phyloP scores from a whole-genome alignment of 805 yeast species.

The Saccharomycopsis babjevae region DNA sequence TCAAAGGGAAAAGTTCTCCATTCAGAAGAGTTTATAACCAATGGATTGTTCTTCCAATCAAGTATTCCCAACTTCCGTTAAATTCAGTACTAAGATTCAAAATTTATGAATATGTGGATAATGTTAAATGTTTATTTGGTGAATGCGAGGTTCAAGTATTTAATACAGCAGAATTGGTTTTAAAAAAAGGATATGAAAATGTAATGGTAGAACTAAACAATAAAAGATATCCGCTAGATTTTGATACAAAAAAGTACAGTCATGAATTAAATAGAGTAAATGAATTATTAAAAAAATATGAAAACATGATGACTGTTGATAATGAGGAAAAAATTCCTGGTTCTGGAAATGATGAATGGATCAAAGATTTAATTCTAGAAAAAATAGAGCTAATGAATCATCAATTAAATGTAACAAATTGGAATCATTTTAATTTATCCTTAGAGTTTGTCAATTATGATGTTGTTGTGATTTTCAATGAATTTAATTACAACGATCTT shows the following conservation, averaged over 20 bases:
- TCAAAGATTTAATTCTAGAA: slow-evolving; percentile 9
- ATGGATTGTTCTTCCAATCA: slow-evolving; percentile 65
- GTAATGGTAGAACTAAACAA: slow-evolving; percentile 44
- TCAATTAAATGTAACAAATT: slow-evolving; percentile 7
- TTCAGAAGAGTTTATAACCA: slow-evolving; percentile 49
- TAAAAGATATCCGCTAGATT: slow-evolving; percentile 25
- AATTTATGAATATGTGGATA: slow-evolving; percentile 59
- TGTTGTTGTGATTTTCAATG: slow-evolving; percentile 34
- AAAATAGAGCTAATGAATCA: slow-evolving; percentile 13
- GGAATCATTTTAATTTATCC: slow-evolving; percentile 24
- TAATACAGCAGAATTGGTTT: slow-evolving; percentile 41
- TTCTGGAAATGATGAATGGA: slow-evolving; percentile 11
- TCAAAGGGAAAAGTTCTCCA: neutral
- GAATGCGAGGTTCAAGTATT: slow-evolving; percentile 51
- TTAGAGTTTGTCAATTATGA: slow-evolving; percentile 36
- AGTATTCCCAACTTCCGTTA: slow-evolving; percentile 59
- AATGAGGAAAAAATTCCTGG: slow-evolving; percentile 9
- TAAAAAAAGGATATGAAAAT: slow-evolving; percentile 65
- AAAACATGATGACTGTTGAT: slow-evolving; percentile 5
- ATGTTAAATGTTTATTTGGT: slow-evolving; percentile 46
- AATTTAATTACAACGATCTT: slow-evolving; percentile 21
- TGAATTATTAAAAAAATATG: slow-evolving; percentile 10
- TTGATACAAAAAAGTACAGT: slow-evolving; percentile 16
- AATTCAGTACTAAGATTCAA: slow-evolving; percentile 50
- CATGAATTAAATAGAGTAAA: slow-evolving; percentile 11